Percentiles rank a stretch among this genome's conserved stretches.
phyloP scores from a whole-genome alignment of 139 green algal species.

The Chloropicon primus region DNA sequence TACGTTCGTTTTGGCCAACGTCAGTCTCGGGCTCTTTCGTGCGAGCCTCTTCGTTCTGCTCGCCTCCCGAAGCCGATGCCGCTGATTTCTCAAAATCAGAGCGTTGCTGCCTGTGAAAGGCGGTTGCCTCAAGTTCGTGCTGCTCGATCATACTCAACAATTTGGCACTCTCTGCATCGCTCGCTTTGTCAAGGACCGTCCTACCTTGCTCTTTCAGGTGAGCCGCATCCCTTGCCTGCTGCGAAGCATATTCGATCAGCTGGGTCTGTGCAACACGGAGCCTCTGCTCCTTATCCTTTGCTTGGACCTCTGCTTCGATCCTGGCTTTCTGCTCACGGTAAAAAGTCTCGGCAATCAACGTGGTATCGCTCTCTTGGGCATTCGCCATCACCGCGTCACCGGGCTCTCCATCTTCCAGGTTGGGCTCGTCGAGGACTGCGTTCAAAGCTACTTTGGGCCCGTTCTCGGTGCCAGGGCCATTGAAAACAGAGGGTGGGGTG shows the following conservation, averaged over 20 bases:
- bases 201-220: background rate
- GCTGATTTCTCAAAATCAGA: background rate
- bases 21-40: background rate
- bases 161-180: background rate
- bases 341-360: background rate
- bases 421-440: background rate
- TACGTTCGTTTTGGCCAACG: background rate
- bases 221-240: slow-evolving; percentile 1
- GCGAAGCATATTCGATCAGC: slow-evolving; percentile 10
- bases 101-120: background rate
- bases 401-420: background rate
- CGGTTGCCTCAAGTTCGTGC: slow-evolving; percentile 1
- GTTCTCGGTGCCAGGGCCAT: background rate
- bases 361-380: background rate
- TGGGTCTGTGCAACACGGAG: slow-evolving; percentile 7
- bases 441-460: background rate
- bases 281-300: background rate
- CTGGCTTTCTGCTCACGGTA: background rate
- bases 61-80: background rate
- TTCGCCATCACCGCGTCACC: background rate
- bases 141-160: background rate
- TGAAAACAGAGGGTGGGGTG: background rate
- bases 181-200: background rate
- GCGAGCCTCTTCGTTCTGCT: background rate
- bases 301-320: background rate